Conservation (phyloP, 1,284 basidiomycete species). For the Amylostereum areolatum region DNA sequence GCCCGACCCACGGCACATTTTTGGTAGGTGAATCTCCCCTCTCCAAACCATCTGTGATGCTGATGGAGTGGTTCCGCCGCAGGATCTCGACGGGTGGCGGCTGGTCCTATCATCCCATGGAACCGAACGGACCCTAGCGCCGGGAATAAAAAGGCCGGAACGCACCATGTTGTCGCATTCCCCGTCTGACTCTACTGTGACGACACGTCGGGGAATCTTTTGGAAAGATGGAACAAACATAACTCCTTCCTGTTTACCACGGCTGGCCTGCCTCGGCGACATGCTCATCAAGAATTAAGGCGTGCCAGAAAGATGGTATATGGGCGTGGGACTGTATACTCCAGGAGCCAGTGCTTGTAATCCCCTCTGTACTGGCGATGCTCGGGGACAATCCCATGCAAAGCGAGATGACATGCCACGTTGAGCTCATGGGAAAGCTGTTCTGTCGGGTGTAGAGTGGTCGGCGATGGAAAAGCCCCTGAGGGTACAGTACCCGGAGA, state of each 20-base stretch:
- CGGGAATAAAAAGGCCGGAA: conserved; percentile 2
- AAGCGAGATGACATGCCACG: conserved; percentile 36
- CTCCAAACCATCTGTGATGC: too few relatives aligned
- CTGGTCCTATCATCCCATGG: too few relatives aligned
- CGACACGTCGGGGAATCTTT: not conserved
- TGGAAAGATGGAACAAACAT: not conserved
- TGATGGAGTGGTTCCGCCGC: too few relatives aligned
- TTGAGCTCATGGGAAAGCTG: conserved; percentile 29
- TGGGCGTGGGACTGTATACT: conserved; percentile 28
- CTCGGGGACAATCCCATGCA: conserved; percentile 42
- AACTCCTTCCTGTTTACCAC: not conserved
- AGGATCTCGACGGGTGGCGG: too few relatives aligned
- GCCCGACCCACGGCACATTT: too few relatives aligned
- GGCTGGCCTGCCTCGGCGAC: not conserved
- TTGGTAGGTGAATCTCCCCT: too few relatives aligned
- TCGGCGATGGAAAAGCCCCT: too few relatives aligned
- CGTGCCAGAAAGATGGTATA: conserved; percentile 22
- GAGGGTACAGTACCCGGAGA: too few relatives aligned
- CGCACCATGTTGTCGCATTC: conserved; percentile 16
- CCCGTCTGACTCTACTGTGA: conserved; percentile 12
- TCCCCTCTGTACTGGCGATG: conserved; percentile 28
- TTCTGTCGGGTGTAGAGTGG: conserved; percentile 37
- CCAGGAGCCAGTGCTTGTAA: conserved; percentile 24
- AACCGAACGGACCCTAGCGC: not conserved
- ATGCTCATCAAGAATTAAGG: conserved; percentile 17